Conservation (phyloP, 2,329 filamentous ascomycete genomes). For the Dothidotthia symphoricarpi region DNA sequence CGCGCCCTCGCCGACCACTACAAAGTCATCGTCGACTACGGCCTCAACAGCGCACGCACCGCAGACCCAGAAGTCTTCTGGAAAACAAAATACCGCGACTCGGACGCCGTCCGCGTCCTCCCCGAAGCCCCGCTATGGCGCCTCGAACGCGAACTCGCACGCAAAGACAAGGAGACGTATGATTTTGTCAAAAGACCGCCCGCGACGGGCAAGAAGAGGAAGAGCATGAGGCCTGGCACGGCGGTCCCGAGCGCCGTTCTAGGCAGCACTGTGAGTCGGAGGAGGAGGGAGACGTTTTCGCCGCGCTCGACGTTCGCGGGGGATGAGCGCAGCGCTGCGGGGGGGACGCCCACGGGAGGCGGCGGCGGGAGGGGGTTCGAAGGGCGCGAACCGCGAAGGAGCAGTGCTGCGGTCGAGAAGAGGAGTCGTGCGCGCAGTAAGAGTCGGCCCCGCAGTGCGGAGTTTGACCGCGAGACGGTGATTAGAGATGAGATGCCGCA, state of each 20-base stretch:
- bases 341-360: slow-evolving; percentile 15
- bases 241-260: slow-evolving; percentile 5
- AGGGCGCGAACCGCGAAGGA: slow-evolving; percentile 7
- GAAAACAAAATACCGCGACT: slow-evolving; percentile 40
- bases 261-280: slow-evolving; percentile 5
- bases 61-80: slow-evolving; percentile 46
- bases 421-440: slow-evolving; percentile 15
- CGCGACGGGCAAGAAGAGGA: slow-evolving; percentile 23
- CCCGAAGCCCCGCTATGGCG: slow-evolving; percentile 49
- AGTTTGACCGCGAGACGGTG: slow-evolving; percentile 33
- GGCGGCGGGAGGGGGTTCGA: background rate
- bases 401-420: slow-evolving; percentile 12
- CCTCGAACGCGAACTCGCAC: slow-evolving; percentile 45
- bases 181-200: slow-evolving; percentile 42
- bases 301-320: slow-evolving; percentile 23
- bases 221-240: slow-evolving; percentile 12
- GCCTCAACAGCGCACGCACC: slow-evolving; percentile 21
- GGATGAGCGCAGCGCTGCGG: background rate
- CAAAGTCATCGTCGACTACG: slow-evolving; percentile 49
- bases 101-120: slow-evolving; percentile 41
- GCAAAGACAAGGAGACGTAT: slow-evolving; percentile 45
- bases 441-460: slow-evolving; percentile 23
- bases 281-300: slow-evolving; percentile 23
- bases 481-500: slow-evolving; percentile 37
- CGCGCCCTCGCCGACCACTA: slow-evolving; percentile 48